These are phyloP conservation scores for Hortiboletus rubellus DNA, from an alignment of 1,284 basidiomycete species.

Conservation along the genomic window DNA sequence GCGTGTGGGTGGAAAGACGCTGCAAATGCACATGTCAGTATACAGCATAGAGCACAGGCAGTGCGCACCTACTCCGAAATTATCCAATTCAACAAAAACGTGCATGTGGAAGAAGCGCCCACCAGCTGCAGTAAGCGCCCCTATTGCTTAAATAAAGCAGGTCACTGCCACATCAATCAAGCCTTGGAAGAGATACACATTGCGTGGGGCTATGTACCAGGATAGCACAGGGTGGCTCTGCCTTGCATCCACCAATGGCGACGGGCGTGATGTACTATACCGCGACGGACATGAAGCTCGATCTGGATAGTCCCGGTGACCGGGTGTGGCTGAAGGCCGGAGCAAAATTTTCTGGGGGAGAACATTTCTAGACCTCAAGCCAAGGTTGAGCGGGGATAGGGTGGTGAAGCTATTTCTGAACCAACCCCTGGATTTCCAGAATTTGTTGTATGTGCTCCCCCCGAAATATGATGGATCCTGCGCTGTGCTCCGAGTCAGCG, in stretches of 20 bases:
- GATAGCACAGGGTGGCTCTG: no score
- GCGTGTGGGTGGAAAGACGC: no score
- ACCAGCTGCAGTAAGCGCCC: background rate
- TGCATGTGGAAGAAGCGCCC: background rate
- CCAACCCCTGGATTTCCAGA: background rate
- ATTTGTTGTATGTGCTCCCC: no score
- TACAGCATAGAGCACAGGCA: conserved; percentile 1
- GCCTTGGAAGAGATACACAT: background rate
- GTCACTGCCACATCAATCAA: background rate
- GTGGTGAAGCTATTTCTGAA: background rate
- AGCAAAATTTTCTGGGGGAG: no score
- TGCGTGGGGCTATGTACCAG: background rate
- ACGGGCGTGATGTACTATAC: no score
- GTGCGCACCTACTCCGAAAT: background rate
- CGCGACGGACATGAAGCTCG: background rate
- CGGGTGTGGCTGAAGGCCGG: no score
- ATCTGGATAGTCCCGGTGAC: background rate
- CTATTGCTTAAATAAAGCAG: background rate
- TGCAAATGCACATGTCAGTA: no score
- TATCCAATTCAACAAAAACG: background rate
- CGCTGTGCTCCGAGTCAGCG: background rate
- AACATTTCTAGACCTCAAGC: background rate
- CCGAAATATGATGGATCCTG: background rate
- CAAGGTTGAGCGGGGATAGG: background rate
- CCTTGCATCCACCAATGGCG: background rate